A percentile compares a stretch with the other conserved stretches of the same genome.
phyloP scores from a whole-genome alignment of 2,329 filamentous ascomycete genomes.

The Pseudocercospora crystallina region DNA sequence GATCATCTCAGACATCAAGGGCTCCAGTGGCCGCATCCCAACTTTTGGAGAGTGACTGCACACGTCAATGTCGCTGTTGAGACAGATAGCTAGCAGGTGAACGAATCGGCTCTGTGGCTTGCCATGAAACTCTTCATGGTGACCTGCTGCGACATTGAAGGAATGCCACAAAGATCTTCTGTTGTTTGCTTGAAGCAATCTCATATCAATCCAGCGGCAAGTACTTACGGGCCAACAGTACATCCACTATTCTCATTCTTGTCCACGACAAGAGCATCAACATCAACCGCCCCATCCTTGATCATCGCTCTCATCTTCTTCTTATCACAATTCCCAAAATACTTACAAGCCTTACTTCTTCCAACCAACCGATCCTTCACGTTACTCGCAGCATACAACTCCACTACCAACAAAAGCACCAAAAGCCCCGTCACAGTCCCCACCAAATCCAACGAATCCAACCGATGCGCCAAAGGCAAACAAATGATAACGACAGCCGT shows the following conservation, averaged over 20 bases:
- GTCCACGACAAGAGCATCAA: slow-evolving; percentile 14
- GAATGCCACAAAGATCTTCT: too few relatives aligned
- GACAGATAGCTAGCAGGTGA: too few relatives aligned
- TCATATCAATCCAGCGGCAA: not conserved
- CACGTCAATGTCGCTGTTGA: too few relatives aligned
- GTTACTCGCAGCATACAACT: slow-evolving; percentile 34
- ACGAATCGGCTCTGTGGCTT: too few relatives aligned
- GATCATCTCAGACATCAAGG: too few relatives aligned
- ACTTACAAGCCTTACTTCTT: slow-evolving; percentile 22
- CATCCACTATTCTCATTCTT: slow-evolving; percentile 20
- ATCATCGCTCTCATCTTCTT: slow-evolving; percentile 23
- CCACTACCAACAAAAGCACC: slow-evolving; percentile 35
- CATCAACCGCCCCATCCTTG: slow-evolving; percentile 21
- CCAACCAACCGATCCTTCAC: slow-evolving; percentile 19
- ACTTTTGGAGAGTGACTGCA: too few relatives aligned
- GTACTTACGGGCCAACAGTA: slow-evolving; percentile 15
- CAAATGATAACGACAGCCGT: slow-evolving; percentile 55
- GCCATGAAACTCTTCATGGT: too few relatives aligned
- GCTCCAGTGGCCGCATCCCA: too few relatives aligned
- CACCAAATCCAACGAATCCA: slow-evolving; percentile 41
- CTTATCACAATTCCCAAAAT: slow-evolving; percentile 43
- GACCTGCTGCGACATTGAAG: too few relatives aligned
- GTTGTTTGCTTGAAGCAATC: too few relatives aligned
- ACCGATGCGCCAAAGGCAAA: slow-evolving; percentile 49
- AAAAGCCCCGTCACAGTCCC: slow-evolving; percentile 42